A percentile compares a stretch with the other conserved stretches of the same genome.
These are phyloP conservation scores for Vaccinium vitisidaea DNA, from an alignment of 148 eudicot genomes.

Conservation along the genomic window DNA sequence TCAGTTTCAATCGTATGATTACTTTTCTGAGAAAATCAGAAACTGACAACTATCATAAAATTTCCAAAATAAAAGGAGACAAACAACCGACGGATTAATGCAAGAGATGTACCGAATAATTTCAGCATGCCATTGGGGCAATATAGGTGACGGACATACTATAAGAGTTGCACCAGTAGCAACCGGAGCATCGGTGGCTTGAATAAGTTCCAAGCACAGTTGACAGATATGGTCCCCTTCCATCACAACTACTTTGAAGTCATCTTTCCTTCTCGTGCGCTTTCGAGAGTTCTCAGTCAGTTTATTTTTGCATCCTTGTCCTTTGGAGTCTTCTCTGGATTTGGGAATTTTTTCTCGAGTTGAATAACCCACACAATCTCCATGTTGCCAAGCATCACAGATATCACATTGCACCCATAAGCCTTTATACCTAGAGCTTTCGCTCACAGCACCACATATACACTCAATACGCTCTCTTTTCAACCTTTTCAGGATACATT, in stretches of 20 bases:
- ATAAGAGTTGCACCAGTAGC: constrained; percentile 90
- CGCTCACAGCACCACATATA: constrained; percentile 83
- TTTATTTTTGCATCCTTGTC: constrained; percentile 20
- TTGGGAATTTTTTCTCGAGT: constrained; percentile 30
- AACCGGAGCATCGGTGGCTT: constrained; percentile 73
- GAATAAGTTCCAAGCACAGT: constrained; percentile 69
- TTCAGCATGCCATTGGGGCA: constrained; percentile 97
- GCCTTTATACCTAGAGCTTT: constrained; percentile 74
- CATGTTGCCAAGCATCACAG: constrained; percentile 99
- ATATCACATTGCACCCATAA: constrained; percentile 97
- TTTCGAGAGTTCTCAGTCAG: constrained; percentile 28
- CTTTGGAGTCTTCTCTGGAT: constrained; percentile 24
- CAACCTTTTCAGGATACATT: constrained; percentile 52
- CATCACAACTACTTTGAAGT: constrained; percentile 36
- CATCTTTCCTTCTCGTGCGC: constrained; percentile 43
- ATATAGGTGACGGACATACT: constrained; percentile 89
- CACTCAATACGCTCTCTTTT: constrained; percentile 96
- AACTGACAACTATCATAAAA: not conserved
- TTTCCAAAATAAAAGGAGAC: not conserved
- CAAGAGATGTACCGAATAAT: constrained; percentile 64
- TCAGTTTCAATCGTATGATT: not conserved
- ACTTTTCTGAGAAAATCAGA: not conserved
- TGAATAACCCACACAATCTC: constrained; percentile 79
- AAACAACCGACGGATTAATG: not conserved
- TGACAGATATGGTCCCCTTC: constrained; percentile 64